A percentile compares a stretch with the other conserved stretches of the same genome.
Evolutionary conservation across 2,329 filamentous ascomycete species (phyloP).

Genomic region (Colletotrichum endophyticum): DNA sequence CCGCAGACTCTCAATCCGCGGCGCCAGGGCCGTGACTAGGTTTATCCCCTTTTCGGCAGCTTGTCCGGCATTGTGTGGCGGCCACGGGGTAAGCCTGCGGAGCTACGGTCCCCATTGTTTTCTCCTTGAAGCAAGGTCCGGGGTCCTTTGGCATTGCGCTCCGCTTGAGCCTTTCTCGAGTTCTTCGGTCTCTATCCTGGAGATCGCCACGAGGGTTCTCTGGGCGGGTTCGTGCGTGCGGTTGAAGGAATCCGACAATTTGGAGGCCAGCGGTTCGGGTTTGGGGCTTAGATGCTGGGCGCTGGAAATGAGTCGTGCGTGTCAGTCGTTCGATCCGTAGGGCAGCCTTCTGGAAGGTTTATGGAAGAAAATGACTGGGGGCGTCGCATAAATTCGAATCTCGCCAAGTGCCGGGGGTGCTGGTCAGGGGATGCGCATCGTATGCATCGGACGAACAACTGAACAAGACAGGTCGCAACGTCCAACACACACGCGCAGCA

Average conservation of each 20-base stretch:
- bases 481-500: not conserved
- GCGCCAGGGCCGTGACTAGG: not conserved
- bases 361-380: not conserved
- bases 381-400: conserved; percentile 8
- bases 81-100: not conserved
- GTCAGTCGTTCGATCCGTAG: not conserved
- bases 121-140: conserved; percentile 7
- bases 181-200: not conserved
- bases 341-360: conserved; percentile 7
- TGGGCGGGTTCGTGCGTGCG: not conserved
- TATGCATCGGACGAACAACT: conserved; percentile 11
- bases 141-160: not conserved
- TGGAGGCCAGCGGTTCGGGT: not conserved
- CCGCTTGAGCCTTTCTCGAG: not conserved
- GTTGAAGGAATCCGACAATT: not conserved
- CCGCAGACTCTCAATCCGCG: not conserved
- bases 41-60: conserved; percentile 4
- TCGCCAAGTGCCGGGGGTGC: conserved; percentile 6
- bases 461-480: not conserved
- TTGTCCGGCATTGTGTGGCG: not conserved
- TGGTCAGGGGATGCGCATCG: not conserved
- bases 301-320: conserved; percentile 1
- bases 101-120: not conserved
- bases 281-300: conserved; percentile 3
- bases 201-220: conserved; percentile 16